Evolutionary conservation across 371 early-diverging fungal genomes (phyloP).

Genomic region (Apophysomyces variabilis): DNA sequence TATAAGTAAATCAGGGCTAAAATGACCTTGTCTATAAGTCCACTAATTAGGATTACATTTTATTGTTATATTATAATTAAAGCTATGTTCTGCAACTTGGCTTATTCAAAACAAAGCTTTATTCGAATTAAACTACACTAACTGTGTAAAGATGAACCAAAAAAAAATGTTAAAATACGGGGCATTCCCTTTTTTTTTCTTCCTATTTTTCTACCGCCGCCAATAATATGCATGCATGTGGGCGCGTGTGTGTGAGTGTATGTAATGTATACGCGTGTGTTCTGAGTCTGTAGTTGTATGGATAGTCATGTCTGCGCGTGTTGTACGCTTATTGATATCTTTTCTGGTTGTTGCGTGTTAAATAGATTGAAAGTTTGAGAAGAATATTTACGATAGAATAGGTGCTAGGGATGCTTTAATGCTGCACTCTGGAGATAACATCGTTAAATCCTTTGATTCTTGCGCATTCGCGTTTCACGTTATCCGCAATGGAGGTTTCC

Average conservation of each 20-base stretch:
- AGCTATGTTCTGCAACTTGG: background rate
- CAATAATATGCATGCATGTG: background rate
- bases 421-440: constrained; percentile 24
- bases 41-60: no score
- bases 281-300: no score
- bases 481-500: constrained; percentile 45
- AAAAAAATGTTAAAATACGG: background rate
- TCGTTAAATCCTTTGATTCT: constrained; percentile 54
- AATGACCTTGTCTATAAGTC: no score
- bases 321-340: background rate
- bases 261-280: background rate
- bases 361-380: background rate
- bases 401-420: constrained; percentile 5
- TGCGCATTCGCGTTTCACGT: constrained; percentile 52
- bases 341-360: background rate
- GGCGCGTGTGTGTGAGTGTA: background rate
- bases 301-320: no score
- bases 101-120: background rate
- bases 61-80: no score
- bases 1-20: background rate
- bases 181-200: background rate
- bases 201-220: background rate
- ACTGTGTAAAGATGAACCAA: background rate
- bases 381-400: no score
- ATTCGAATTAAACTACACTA: background rate